Conservation (phyloP, 2,329 filamentous ascomycete species). For the Waltergamsia citrina region DNA sequence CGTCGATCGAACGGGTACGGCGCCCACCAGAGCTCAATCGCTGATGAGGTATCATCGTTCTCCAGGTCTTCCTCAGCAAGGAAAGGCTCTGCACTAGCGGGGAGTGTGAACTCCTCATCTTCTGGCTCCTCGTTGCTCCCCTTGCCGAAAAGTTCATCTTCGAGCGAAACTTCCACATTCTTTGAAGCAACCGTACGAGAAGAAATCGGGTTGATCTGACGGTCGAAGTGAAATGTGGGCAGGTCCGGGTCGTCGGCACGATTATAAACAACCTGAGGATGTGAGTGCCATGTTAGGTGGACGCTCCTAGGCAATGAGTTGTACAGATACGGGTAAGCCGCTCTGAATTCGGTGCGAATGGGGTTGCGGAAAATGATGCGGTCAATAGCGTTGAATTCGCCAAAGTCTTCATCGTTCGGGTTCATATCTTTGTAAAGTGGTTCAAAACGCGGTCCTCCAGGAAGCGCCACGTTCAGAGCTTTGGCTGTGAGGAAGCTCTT, state of each 20-base stretch:
- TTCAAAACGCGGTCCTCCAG: slow-evolving; percentile 94
- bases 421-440: slow-evolving; percentile 98
- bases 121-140: slow-evolving; percentile 66
- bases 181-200: slow-evolving; percentile 89
- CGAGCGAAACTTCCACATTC: slow-evolving; percentile 84
- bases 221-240: slow-evolving; percentile 95
- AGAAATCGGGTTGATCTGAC: slow-evolving; percentile 95
- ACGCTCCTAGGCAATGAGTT: slow-evolving; percentile 94
- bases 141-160: slow-evolving; percentile 84
- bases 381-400: slow-evolving; percentile 98
- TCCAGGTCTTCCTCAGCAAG: slow-evolving; percentile 82
- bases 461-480: slow-evolving; percentile 91
- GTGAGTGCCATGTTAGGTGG: slow-evolving; percentile 84
- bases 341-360: slow-evolving; percentile 90
- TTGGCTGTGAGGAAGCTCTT: slow-evolving; percentile 95
- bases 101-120: slow-evolving; percentile 79
- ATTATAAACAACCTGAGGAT: slow-evolving; percentile 88
- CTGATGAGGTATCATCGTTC: slow-evolving; percentile 79
- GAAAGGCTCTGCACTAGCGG: slow-evolving; percentile 75
- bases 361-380: slow-evolving; percentile 96
- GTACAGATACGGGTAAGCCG: slow-evolving; percentile 90
- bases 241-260: slow-evolving; percentile 79
- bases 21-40: slow-evolving; percentile 96
- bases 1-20: slow-evolving; percentile 92
- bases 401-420: slow-evolving; percentile 97